Percentiles rank a stretch among this genome's conserved stretches.
Evolutionary conservation across 352 stramenopile species (phyloP).

Genomic region (Pythium pyrilobum): DNA sequence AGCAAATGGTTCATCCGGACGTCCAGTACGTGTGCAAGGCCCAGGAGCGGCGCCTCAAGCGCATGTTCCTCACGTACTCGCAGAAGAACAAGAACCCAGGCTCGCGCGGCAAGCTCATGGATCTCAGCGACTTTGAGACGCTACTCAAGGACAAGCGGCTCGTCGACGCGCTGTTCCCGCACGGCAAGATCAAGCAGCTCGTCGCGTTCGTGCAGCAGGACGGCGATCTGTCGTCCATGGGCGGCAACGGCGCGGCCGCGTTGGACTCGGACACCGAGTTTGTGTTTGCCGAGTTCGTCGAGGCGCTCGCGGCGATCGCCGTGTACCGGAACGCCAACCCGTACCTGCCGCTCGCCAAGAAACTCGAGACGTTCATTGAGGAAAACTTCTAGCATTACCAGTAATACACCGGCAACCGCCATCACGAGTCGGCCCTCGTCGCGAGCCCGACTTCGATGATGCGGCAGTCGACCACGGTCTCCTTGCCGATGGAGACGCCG

Average conservation of each 20-base stretch:
- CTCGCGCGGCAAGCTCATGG: constrained; percentile 66
- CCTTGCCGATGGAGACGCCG: constrained; percentile 38
- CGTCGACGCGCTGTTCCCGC: constrained; percentile 67
- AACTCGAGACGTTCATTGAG: constrained; percentile 71
- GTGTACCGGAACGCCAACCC: constrained; percentile 77
- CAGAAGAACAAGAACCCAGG: constrained; percentile 71
- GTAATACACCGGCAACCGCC: too few relatives aligned
- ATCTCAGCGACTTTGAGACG: constrained; percentile 63
- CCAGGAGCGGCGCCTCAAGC: constrained; percentile 76
- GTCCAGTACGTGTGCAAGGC: constrained; percentile 71
- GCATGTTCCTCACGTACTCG: constrained; percentile 63
- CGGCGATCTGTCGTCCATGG: constrained; percentile 44
- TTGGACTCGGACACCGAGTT: constrained; percentile 69
- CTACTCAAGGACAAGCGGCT: constrained; percentile 66
- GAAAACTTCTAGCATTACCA: constrained; percentile 59
- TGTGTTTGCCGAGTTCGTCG: constrained; percentile 75
- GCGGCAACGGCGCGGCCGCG: constrained; percentile 20
- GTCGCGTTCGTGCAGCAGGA: constrained; percentile 75
- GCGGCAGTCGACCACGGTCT: constrained; percentile 73
- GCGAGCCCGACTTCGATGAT: constrained; percentile 77
- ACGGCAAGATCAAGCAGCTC: constrained; percentile 73
- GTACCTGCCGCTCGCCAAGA: constrained; percentile 69
- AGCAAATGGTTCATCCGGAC: constrained; percentile 75
- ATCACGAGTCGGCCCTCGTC: constrained; percentile 20
- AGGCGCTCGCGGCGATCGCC: constrained; percentile 62